Base-by-base conservation (phyloP, 2,329 filamentous ascomycete species). In the Thermoascus crustaceus region DNA sequence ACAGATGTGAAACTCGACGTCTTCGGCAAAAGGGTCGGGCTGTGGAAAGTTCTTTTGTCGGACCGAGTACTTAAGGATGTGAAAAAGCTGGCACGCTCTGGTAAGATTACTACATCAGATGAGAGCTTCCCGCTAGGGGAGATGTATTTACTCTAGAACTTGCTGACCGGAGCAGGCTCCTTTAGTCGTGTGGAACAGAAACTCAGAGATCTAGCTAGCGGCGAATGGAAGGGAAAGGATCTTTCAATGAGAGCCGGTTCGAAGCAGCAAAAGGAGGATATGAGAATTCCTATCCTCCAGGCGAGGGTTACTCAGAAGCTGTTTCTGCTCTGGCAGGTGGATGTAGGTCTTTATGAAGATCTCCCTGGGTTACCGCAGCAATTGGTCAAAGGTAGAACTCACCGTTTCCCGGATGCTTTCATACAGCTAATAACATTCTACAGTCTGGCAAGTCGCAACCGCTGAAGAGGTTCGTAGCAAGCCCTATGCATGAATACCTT, bases 241-340 rank as follows among this genome's bases (percentile, higher is more conserved):
- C 16, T 41, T 1, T 34, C 41, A 9, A 27, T 24, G 2, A 34
- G 25, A 0, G 30, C 42, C 9, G 41, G 44, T 14, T 30, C 35
- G 2, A 18, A 39, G 10, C 21, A 26, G 4, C 30, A 42, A 31
- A 37, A 21, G 25, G 14, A 34, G 16, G 11, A 30, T n/a, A 37
- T 42, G 18, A 34, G 32, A 21, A 35, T 48, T 16, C 40, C 47
- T 1, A 20, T 48, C 10, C 21, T 39, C 4, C 34, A 30, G 7
- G 42, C 42, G 1, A 26, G 33, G 5, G 37, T 42, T 24, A 39
- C 36, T 23, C 18, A 23, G 29, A 32, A 32, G 23, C 14, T 43
- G 23, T 43, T 27, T 24, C 43, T 53, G 10, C 9, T 50, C 3
- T 52, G 49, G 49, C 47, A 49, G 20, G 27, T 53, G n/a, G 47